Percentiles rank a stretch among this genome's conserved stretches.
phyloP scores from a whole-genome alignment of 192 early-diverging fungal species.

The Lunasporangiospora selenospora region DNA sequence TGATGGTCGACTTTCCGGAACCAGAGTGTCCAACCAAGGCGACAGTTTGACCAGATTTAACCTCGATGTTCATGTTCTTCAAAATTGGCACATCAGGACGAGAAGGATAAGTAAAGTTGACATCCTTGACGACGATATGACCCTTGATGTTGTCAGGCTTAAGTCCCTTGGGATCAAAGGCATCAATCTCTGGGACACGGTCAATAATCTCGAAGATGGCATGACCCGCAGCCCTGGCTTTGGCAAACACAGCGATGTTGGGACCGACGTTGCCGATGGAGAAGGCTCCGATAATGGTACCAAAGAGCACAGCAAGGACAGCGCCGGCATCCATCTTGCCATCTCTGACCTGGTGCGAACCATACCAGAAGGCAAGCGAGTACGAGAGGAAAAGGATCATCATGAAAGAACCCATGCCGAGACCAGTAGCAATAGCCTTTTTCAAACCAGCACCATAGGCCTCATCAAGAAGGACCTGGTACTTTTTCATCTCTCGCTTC shows the following conservation, averaged over 20 bases:
- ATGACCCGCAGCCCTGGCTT: constrained; percentile 80
- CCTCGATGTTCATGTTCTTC: constrained; percentile 70
- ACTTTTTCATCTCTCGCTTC: constrained; percentile 66
- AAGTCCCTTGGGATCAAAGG: constrained; percentile 52
- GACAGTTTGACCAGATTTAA: constrained; percentile 80
- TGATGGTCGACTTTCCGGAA: constrained; percentile 79
- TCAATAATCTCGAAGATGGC: constrained; percentile 85
- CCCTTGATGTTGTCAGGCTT: constrained; percentile 66
- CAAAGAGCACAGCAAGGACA: constrained; percentile 80
- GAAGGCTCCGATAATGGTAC: constrained; percentile 72
- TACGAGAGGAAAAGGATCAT: constrained; percentile 79
- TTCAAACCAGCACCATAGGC: constrained; percentile 71
- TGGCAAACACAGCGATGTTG: constrained; percentile 71
- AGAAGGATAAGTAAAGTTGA: constrained; percentile 86
- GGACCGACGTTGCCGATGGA: constrained; percentile 66
- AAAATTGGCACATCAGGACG: constrained; percentile 83
- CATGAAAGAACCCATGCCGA: constrained; percentile 78
- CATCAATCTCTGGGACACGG: constrained; percentile 80
- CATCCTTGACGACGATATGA: constrained; percentile 74
- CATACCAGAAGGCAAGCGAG: constrained; percentile 88
- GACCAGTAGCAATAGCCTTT: constrained; percentile 65
- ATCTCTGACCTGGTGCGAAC: constrained; percentile 63
- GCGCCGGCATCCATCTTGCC: constrained; percentile 52
- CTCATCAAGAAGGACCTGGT: constrained; percentile 48
- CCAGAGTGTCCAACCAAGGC: constrained; percentile 93